Percentiles rank a stretch among this genome's conserved stretches.
Conservation (phyloP, 2,329 filamentous ascomycete species). For the Penicillium sp. region DNA sequence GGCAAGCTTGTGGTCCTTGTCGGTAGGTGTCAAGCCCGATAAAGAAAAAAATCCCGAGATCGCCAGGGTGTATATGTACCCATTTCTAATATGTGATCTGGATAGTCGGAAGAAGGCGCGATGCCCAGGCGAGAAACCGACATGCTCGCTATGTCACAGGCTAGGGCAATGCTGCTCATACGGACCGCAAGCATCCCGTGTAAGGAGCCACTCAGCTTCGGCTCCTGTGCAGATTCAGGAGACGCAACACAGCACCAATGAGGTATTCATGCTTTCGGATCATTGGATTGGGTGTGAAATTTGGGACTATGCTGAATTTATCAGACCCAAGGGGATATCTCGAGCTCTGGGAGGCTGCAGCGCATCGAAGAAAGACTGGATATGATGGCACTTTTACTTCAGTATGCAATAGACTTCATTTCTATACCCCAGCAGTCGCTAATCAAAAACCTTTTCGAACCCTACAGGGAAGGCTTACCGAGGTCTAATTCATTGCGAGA, state of each 20-base stretch:
- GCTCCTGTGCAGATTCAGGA: not conserved
- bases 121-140: constrained; percentile 30
- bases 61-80: not conserved
- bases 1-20: constrained; percentile 30
- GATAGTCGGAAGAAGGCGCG: constrained; percentile 30
- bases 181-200: constrained; percentile 10
- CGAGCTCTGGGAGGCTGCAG: constrained; percentile 17
- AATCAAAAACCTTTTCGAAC: accelerated
- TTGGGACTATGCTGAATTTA: not conserved
- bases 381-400: constrained; percentile 21
- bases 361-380: constrained; percentile 26
- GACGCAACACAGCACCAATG: not conserved
- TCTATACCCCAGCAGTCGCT: constrained; percentile 1
- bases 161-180: constrained; percentile 27
- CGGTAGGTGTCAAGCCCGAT: constrained; percentile 20
- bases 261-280: not conserved
- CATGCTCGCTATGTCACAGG: constrained; percentile 26
- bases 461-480: constrained; percentile 15
- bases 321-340: constrained; percentile 1
- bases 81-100: not conserved
- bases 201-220: not conserved
- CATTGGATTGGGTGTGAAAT: not conserved
- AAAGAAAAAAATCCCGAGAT: not conserved
- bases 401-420: not conserved
- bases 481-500: not conserved